A percentile compares a stretch with the other conserved stretches of the same genome.
Conservation (phyloP, 495 filamentous ascomycete species). For the Penicillium robsamsonii region DNA sequence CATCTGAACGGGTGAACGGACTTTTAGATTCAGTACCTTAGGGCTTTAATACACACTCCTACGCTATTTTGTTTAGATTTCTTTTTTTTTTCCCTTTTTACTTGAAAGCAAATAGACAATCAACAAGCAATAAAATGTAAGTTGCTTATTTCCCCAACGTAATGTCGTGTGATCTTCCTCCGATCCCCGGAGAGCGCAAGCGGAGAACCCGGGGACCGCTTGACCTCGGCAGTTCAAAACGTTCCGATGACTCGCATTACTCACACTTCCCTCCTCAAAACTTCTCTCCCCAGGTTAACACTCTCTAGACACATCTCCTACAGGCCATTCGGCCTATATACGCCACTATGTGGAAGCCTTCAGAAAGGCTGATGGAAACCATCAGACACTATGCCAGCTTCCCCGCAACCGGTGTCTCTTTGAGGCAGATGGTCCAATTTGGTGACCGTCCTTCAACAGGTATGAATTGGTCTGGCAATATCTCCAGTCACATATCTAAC, state of each 20-base stretch:
- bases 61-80: too few species aligned
- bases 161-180: constrained; percentile 19
- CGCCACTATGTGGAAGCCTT: constrained; percentile 79
- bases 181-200: constrained; percentile 22
- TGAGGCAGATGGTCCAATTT: constrained; percentile 99
- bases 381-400: constrained; percentile 98
- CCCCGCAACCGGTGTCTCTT: constrained; percentile 92
- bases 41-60: too few species aligned
- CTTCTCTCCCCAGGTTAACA: constrained; percentile 5
- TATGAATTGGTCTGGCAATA: constrained; percentile 35
- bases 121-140: not conserved
- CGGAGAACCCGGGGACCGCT: constrained; percentile 17
- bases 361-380: constrained; percentile 90
- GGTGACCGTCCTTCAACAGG: constrained; percentile 86
- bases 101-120: not conserved
- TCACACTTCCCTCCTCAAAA: constrained; percentile 16
- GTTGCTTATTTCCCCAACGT: not conserved
- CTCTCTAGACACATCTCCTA: constrained; percentile 2
- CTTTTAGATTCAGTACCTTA: too few species aligned
- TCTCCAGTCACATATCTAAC: constrained; percentile 1
- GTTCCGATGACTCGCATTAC: constrained; percentile 9
- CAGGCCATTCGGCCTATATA: constrained; percentile 33
- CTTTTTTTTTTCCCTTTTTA: too few species aligned
- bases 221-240: constrained; percentile 31
- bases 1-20: too few species aligned